Conservation (phyloP, 2,329 filamentous ascomycete species). For the Neurospora crassa region DNA sequence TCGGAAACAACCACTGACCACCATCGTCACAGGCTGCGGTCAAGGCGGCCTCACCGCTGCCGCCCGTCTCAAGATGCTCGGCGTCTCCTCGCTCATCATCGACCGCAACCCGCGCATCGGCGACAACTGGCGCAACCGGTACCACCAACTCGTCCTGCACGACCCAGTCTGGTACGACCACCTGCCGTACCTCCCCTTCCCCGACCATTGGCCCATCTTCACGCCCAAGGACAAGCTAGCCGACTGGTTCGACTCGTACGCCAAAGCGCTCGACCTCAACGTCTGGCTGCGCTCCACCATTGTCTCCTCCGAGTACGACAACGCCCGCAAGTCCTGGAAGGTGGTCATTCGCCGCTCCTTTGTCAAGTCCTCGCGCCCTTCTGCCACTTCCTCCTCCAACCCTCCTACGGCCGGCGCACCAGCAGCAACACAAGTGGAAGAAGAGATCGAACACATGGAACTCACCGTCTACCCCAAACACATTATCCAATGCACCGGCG, state of each 20-base stretch:
- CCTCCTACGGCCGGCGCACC: background rate
- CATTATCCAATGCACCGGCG: conserved; percentile 44
- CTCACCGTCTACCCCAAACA: conserved; percentile 24
- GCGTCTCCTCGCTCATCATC: conserved; percentile 40
- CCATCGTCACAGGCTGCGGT: conserved; percentile 34
- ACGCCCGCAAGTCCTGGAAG: conserved; percentile 41
- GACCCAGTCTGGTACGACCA: conserved; percentile 52
- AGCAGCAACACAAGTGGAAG: background rate
- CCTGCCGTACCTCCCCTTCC: conserved; percentile 53
- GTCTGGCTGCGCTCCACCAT: conserved; percentile 48
- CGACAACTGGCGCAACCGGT: conserved; percentile 51
- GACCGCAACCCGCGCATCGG: conserved; percentile 42
- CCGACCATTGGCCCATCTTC: conserved; percentile 53
- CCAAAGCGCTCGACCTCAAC: conserved; percentile 51
- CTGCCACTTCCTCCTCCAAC: background rate
- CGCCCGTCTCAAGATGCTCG: conserved; percentile 46
- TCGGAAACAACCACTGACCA: conserved; percentile 1
- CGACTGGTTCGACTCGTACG: conserved; percentile 55
- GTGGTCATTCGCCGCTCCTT: conserved; percentile 31
- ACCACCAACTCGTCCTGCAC: conserved; percentile 48
- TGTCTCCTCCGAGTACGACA: conserved; percentile 35
- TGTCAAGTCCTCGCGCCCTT: conserved; percentile 34
- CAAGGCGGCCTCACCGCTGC: conserved; percentile 43
- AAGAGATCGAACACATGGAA: background rate
- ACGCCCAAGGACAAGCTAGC: conserved; percentile 60